Percentiles rank a stretch among this genome's conserved stretches.
Conservation (phyloP, 805 yeast species). For the Metschnikowia vanudenii region DNA sequence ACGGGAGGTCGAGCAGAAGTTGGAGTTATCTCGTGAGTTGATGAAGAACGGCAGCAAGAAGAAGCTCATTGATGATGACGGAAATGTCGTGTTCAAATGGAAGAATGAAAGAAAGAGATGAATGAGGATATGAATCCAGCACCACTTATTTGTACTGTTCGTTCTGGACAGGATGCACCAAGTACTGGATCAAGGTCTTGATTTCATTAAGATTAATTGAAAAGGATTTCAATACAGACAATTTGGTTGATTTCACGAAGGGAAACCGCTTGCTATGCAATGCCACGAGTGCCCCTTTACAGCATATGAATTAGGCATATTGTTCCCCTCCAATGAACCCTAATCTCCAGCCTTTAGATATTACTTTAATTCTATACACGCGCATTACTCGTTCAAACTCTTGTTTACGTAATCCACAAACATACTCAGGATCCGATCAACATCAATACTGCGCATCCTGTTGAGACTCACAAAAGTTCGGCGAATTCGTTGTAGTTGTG, state of each 20-base stretch:
- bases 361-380: not conserved
- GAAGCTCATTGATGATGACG: constrained; percentile 65
- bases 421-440: constrained; percentile 62
- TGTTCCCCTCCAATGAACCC: not conserved
- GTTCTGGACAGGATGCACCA: no score
- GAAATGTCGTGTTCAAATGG: constrained; percentile 79
- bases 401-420: constrained; percentile 77
- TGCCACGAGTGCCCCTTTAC: no score
- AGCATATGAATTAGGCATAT: no score
- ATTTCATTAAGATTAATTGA: no score
- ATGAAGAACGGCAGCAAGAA: constrained; percentile 89
- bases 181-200: no score
- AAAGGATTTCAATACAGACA: no score
- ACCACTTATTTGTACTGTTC: not conserved
- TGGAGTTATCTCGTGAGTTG: constrained; percentile 78
- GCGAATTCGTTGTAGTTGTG: constrained; percentile 80
- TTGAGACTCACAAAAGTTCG: constrained; percentile 82
- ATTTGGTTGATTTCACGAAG: no score
- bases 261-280: no score
- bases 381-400: constrained; percentile 42
- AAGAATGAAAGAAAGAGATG: constrained; percentile 67
- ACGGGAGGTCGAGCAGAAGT: constrained; percentile 61
- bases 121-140: not conserved
- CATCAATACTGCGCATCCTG: constrained; percentile 71
- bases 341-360: not conserved